Base-by-base conservation (phyloP, 768 basidiomycete species). In the Suillus occidentalis region DNA sequence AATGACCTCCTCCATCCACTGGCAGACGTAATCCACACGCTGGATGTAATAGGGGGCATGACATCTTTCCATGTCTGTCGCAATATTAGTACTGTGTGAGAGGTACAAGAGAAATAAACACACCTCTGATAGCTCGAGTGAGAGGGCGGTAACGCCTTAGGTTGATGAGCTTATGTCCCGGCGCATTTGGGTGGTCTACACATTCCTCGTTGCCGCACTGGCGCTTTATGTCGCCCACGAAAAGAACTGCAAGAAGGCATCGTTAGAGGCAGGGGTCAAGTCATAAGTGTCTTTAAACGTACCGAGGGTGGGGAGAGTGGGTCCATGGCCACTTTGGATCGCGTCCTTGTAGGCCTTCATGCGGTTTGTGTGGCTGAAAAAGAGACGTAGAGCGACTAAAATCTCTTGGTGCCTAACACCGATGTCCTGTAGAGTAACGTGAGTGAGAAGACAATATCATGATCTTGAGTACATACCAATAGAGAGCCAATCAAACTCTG, bases 51-150 rank as follows among this genome's bases (percentile, higher is more conserved):
- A 85, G 5, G 79, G 79, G 6, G 80, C 71, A 37, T 83, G 81
- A 31, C 80, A 82, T 57, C 75, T 77, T 64, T 86, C 83, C 78
- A 86, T 81, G 4, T 72, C 84, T 85, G 64, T 37, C 28, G 22
- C 8, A n/a, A 53, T 28, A 18, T 71, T 28, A 68, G 52, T n/a
- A 13, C 16, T 37, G 20, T 22, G 50, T 14, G 36, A 55, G 3
- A 20, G 10, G 10, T 34, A 14, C 13, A 59, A 16, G 20, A 10
- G 52, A 50, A 34, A 25, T 28, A 25, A 40, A 34, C 69, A 56
- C 63, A 83, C 83, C 76, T 65, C 78, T 73, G 20, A 83, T 79
- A 13, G 79, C 82, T 70, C 79, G 80, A 7, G 75, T 71, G 42
- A 81, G 71, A 8, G 77, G 72, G 25, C 78, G 76, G 63, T 78